Percentiles rank a stretch among this genome's conserved stretches.
Evolutionary conservation across 192 early-diverging fungal genomes (phyloP).

Genomic region (Coemansia reversa): DNA sequence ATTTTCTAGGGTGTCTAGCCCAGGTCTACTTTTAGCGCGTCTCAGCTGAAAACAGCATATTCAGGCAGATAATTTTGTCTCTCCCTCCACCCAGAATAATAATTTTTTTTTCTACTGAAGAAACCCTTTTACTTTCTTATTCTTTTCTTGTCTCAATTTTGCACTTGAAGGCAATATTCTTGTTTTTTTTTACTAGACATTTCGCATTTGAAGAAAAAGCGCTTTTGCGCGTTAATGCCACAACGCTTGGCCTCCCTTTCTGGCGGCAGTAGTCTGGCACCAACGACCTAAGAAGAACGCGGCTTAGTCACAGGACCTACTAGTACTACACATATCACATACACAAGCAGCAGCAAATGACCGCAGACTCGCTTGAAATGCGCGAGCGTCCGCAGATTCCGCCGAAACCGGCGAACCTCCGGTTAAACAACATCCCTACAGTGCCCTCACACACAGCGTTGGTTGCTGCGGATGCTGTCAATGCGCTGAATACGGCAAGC

Average conservation of each 20-base stretch:
- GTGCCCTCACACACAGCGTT: constrained; percentile 17
- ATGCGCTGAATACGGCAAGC: constrained; percentile 25
- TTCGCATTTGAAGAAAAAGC: too few relatives aligned
- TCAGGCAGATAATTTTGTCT: neutral
- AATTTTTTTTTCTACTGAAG: neutral
- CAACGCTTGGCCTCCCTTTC: too few relatives aligned
- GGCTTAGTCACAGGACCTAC: too few relatives aligned
- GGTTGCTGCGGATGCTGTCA: constrained; percentile 27
- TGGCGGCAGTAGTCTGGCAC: too few relatives aligned
- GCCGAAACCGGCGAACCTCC: constrained; percentile 50
- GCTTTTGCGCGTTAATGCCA: too few relatives aligned
- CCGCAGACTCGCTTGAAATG: constrained; percentile 25
- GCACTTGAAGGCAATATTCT: too few relatives aligned
- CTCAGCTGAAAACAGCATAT: too few relatives aligned
- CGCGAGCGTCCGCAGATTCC: constrained; percentile 50
- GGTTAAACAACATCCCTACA: constrained; percentile 11
- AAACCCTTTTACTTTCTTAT: constrained; percentile 1
- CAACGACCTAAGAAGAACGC: too few relatives aligned
- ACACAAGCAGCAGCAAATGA: constrained; percentile 2
- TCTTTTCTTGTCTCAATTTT: neutral
- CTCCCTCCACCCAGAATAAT: neutral
- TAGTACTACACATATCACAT: neutral
- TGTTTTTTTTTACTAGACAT: too few relatives aligned
- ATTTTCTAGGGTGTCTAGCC: too few relatives aligned
- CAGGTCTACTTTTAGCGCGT: too few relatives aligned